Evolutionary conservation across 495 filamentous ascomycete species (phyloP).

Genomic region (Penicillium coprophilum): DNA sequence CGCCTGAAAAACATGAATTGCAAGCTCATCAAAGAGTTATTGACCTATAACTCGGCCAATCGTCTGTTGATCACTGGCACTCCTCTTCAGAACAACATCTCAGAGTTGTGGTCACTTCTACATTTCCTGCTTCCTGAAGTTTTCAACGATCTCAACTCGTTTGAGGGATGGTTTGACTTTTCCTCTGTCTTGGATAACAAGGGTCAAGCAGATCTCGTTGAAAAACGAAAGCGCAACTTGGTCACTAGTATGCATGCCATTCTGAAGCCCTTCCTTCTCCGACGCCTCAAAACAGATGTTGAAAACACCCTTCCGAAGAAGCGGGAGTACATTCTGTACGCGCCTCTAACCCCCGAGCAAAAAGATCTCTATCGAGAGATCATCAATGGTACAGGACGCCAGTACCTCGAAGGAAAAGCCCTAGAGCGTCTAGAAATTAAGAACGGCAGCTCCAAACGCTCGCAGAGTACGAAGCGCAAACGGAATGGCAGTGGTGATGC

Average conservation of each 20-base stretch:
- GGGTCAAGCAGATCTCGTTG: conserved; percentile 58
- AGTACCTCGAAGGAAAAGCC: conserved; percentile 82
- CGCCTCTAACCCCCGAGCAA: conserved; percentile 83
- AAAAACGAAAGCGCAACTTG: conserved; percentile 69
- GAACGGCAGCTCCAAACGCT: conserved; percentile 31
- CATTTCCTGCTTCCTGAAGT: conserved; percentile 92
- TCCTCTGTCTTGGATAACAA: conserved; percentile 75
- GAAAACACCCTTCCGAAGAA: conserved; percentile 89
- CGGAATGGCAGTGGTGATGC: conserved; percentile 38
- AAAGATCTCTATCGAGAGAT: conserved; percentile 89
- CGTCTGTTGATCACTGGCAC: conserved; percentile 93
- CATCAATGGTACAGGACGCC: conserved; percentile 71
- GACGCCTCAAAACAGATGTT: conserved; percentile 90
- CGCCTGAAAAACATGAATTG: conserved; percentile 97
- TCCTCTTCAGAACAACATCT: conserved; percentile 92
- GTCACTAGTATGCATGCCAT: conserved; percentile 90
- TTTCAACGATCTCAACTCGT: conserved; percentile 84
- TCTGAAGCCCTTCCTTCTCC: conserved; percentile 84
- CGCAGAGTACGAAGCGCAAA: conserved; percentile 56
- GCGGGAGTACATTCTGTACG: conserved; percentile 91
- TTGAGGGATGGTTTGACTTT: conserved; percentile 96
- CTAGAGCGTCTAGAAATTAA: conserved; percentile 58
- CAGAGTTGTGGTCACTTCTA: conserved; percentile 91
- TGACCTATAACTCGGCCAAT: conserved; percentile 84
- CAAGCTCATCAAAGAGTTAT: conserved; percentile 81